Percentiles rank a stretch among this genome's conserved stretches.
phyloP scores from a whole-genome alignment of 1,284 basidiomycete genomes.

The Gastroboletus turbinatus region DNA sequence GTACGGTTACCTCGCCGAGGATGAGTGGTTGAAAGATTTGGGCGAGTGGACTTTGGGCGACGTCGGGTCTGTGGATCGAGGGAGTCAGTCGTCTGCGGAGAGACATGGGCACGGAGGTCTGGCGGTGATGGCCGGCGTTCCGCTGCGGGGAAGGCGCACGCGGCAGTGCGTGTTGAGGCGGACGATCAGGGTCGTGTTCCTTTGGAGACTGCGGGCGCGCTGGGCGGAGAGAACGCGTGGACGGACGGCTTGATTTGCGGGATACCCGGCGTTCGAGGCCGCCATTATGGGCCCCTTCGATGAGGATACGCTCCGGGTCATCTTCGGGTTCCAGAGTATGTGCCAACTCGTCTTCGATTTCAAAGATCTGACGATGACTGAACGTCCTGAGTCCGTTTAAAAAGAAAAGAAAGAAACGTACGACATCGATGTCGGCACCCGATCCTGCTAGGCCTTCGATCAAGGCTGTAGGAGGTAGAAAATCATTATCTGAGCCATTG shows the following conservation, averaged over 20 bases:
- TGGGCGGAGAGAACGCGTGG: conserved; percentile 23
- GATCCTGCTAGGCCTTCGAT: conserved; percentile 79
- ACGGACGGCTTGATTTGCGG: conserved; percentile 34
- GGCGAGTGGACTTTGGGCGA: conserved; percentile 56
- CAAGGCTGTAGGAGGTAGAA: conserved; percentile 49
- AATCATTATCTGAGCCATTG: conserved; percentile 9
- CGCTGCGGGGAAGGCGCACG: conserved; percentile 15
- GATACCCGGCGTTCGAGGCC: conserved; percentile 34
- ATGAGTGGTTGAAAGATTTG: conserved; percentile 70
- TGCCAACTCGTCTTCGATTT: conserved; percentile 48
- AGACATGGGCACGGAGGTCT: conserved; percentile 23
- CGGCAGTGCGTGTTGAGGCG: not conserved
- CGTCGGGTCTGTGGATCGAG: conserved; percentile 43
- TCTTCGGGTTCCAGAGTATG: conserved; percentile 9
- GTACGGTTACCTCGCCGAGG: conserved; percentile 45
- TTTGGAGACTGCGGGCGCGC: conserved; percentile 22
- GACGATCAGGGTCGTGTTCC: conserved; percentile 11
- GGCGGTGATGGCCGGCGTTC: conserved; percentile 11
- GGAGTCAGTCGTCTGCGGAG: conserved; percentile 50
- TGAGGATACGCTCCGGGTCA: conserved; percentile 12
- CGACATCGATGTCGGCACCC: conserved; percentile 72
- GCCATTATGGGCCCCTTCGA: conserved; percentile 10
- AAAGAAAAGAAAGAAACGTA: conserved; percentile 39
- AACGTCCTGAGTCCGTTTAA: not conserved
- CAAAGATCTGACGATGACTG: conserved; percentile 64